Percentiles rank a stretch among this genome's conserved stretches.
Evolutionary conservation across 202 grass and related monocot genomes (phyloP).

Genomic region (Panicum virgatum): DNA sequence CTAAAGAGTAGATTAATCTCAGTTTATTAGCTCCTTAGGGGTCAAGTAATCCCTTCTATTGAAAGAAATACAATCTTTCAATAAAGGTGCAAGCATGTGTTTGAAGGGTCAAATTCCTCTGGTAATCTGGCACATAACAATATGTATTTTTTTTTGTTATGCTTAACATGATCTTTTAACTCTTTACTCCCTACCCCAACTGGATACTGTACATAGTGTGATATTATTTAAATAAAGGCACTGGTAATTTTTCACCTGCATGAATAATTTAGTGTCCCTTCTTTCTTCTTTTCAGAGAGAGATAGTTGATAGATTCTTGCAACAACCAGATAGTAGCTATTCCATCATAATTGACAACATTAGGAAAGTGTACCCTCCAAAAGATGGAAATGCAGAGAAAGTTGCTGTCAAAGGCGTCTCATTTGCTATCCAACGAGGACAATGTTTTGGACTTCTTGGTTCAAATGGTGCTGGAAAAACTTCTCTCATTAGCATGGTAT

Average conservation of each 20-base stretch:
- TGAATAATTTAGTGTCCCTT: slow-evolving; percentile 5
- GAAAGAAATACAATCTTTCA: not conserved
- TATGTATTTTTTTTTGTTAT: not conserved
- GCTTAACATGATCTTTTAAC: not conserved
- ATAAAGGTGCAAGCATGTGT: not conserved
- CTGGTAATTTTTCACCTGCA: not conserved
- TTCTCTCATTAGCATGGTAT: slow-evolving; percentile 82
- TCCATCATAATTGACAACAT: slow-evolving; percentile 63
- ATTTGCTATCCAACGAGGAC: slow-evolving; percentile 52
- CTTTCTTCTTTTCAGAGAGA: slow-evolving; percentile 53
- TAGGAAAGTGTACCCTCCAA: slow-evolving; percentile 64
- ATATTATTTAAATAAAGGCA: not conserved
- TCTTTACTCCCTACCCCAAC: not conserved
- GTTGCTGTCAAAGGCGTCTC: slow-evolving; percentile 58
- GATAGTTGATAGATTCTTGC: slow-evolving; percentile 58
- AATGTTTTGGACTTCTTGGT: slow-evolving; percentile 83
- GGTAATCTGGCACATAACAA: not conserved
- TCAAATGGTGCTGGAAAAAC: slow-evolving; percentile 87
- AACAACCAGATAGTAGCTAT: slow-evolving; percentile 43
- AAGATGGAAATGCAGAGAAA: slow-evolving; percentile 68
- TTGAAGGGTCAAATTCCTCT: not conserved
- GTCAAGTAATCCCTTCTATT: not conserved
- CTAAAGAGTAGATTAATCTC: not conserved
- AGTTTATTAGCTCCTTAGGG: not conserved
- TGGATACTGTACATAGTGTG: not conserved